These are phyloP conservation scores for Cnidoscolus chayamansa DNA, from an alignment of 441 rosid species.

Conservation along the genomic window DNA sequence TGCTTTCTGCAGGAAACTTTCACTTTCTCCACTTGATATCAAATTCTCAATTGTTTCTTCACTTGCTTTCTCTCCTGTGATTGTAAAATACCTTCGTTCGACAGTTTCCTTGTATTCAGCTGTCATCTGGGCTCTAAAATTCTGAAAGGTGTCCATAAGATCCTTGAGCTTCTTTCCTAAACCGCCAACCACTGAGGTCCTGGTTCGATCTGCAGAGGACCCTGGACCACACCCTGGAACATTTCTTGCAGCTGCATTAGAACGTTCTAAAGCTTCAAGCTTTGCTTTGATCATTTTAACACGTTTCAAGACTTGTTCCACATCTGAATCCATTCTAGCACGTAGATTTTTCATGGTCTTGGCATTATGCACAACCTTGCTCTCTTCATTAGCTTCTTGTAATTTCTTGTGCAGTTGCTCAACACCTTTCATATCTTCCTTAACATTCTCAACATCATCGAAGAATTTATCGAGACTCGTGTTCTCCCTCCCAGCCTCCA, in stretches of 20 bases:
- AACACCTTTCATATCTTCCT: conserved; percentile 61
- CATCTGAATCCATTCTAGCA: conserved; percentile 68
- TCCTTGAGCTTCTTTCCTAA: conserved; percentile 81
- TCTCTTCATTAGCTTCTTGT: conserved; percentile 73
- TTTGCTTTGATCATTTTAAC: conserved; percentile 68
- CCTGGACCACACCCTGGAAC: conserved; percentile 84
- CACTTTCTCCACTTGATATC: conserved; percentile 85
- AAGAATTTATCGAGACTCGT: conserved; percentile 75
- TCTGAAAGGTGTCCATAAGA: conserved; percentile 76
- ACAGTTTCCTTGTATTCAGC: conserved; percentile 74
- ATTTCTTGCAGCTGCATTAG: conserved; percentile 61
- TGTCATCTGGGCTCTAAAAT: conserved; percentile 53
- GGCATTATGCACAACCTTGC: conserved; percentile 69
- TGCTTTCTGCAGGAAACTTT: conserved; percentile 77
- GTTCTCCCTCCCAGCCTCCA: conserved; percentile 64
- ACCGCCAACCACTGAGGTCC: conserved; percentile 75
- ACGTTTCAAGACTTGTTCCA: conserved; percentile 56
- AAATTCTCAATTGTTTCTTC: conserved; percentile 70
- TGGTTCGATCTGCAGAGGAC: conserved; percentile 75
- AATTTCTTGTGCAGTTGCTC: conserved; percentile 57
- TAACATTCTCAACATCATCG: conserved; percentile 73
- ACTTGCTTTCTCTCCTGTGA: conserved; percentile 70
- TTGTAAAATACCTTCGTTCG: conserved; percentile 72
- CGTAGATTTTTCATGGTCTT: conserved; percentile 65
- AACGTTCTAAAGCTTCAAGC: conserved; percentile 71